Evolutionary conservation across 2,329 filamentous ascomycete genomes (phyloP).

Genomic region (Pseudocercospora fuligena): DNA sequence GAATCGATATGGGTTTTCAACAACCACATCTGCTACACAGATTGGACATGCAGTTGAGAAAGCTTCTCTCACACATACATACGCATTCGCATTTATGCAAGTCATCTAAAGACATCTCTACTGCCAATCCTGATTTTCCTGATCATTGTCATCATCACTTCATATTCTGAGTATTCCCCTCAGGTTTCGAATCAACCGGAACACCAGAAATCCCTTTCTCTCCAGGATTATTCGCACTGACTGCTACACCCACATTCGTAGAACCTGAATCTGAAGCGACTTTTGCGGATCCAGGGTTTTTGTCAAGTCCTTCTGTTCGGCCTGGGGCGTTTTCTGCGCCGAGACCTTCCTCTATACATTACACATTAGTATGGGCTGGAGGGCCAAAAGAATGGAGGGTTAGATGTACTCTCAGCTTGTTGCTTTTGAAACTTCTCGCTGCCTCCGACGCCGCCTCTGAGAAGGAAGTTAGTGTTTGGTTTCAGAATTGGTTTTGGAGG

Average conservation of each 20-base stretch:
- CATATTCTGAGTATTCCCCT: conserved; percentile 33
- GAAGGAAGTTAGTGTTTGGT: not conserved
- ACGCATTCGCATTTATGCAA: not conserved
- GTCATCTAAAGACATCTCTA: no score
- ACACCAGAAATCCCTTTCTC: conserved; percentile 42
- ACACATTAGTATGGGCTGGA: not conserved
- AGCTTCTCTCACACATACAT: not conserved
- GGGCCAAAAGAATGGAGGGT: not conserved
- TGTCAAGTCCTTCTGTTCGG: conserved; percentile 33
- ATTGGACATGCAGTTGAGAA: not conserved
- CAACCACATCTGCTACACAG: not conserved
- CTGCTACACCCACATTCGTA: conserved; percentile 39
- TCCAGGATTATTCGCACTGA: conserved; percentile 40
- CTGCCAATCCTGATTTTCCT: no score
- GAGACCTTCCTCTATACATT: conserved; percentile 34
- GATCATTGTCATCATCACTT: conserved; percentile 28
- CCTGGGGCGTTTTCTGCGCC: conserved; percentile 42
- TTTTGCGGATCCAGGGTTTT: conserved; percentile 38
- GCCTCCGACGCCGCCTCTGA: conserved; percentile 38
- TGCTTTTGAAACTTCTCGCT: conserved; percentile 44
- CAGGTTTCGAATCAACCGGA: conserved; percentile 32
- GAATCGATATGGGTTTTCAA: not conserved
- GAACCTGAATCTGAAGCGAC: conserved; percentile 43
- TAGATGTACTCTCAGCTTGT: conserved; percentile 37
- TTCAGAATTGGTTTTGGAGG: not conserved